Evolutionary conservation across 345 rosid genomes (phyloP), one percentile per base, ranked within the genome.

Genomic region (Pistacia atlantica): DNA sequence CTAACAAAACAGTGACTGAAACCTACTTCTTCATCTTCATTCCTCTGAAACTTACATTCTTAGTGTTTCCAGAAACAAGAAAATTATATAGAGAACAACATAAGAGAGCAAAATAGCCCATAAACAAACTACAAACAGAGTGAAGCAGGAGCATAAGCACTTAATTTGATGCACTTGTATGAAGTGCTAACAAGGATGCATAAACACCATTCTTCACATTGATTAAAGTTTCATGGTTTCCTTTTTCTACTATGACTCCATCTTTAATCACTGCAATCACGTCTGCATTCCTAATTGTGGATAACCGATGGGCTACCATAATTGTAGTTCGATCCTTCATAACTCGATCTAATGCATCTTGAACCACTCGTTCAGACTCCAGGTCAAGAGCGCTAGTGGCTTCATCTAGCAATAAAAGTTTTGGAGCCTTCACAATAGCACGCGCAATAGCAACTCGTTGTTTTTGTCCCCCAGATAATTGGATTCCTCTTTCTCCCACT

Each of bases 401-500:
- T 49, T 86, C 86, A 5, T 82, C 80, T 2, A 82, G 56, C 0
- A 82, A 68, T 51, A 82, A 46, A 49, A 84, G 61, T 37, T 66
- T 78, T 0, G 86, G 87, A 72, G 54, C 74, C 38, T 82, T 86
- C 1, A 82, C 78, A 9, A 86, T 78, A 0, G 87, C 89, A 1
- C 82, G 80, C 0, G 79, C 84, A n/a, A 86, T 80, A 11, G 82
- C 87, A 11, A 84, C 75, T 58, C 82, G 49, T 64, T 84, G 81
- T 75, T 84, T 86, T 38, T 84, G 87, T 20, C 87, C 75, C 0
- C 86, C 83, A 0, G 84, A 84, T 63, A 82, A 28, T 25, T 84
- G 86, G 11, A 84, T 69, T 10, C 87, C 89, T 55, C 83, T 72
- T 69, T 86, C 89, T 31, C 89, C 86, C 3, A 82, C 86, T 4